phyloP scores from a whole-genome alignment of 2,329 filamentous ascomycete genomes.

The Colletotrichum australisinense region DNA sequence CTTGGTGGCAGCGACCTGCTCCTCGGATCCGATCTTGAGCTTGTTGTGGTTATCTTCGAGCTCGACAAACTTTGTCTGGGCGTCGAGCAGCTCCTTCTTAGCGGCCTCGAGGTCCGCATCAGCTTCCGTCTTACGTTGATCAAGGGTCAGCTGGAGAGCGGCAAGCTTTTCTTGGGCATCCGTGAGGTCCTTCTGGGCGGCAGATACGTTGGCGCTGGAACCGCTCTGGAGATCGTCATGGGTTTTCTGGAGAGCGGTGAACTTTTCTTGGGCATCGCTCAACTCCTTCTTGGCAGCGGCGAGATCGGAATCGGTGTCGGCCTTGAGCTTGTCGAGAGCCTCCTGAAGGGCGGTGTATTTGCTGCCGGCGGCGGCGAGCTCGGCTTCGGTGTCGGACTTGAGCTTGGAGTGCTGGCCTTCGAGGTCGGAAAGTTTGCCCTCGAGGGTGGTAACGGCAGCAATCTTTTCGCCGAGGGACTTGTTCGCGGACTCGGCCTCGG shows the following conservation, averaged over 20 bases:
- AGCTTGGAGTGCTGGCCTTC: conserved; percentile 43
- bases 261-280: conserved; percentile 46
- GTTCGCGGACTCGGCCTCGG: conserved; percentile 44
- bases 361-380: conserved; percentile 37
- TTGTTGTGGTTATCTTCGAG: conserved; percentile 43
- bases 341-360: conserved; percentile 37
- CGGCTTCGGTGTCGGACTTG: conserved; percentile 41
- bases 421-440: conserved; percentile 42
- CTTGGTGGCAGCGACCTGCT: conserved; percentile 44
- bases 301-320: conserved; percentile 43
- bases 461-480: conserved; percentile 43
- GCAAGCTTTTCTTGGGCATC: conserved; percentile 43
- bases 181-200: conserved; percentile 44
- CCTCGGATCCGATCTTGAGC: conserved; percentile 47
- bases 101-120: conserved; percentile 45
- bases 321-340: conserved; percentile 40
- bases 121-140: conserved; percentile 45
- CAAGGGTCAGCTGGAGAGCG: conserved; percentile 43
- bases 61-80: conserved; percentile 41
- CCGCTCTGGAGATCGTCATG: conserved; percentile 45
- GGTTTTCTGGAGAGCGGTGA: conserved; percentile 40
- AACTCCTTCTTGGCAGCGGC: conserved; percentile 46
- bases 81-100: conserved; percentile 39
- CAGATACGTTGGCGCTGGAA: conserved; percentile 40
- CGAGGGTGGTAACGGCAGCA: conserved; percentile 42